These are phyloP conservation scores for Bipolaris sorokiniana DNA, from an alignment of 2,329 filamentous ascomycete genomes.

Conservation along the genomic window DNA sequence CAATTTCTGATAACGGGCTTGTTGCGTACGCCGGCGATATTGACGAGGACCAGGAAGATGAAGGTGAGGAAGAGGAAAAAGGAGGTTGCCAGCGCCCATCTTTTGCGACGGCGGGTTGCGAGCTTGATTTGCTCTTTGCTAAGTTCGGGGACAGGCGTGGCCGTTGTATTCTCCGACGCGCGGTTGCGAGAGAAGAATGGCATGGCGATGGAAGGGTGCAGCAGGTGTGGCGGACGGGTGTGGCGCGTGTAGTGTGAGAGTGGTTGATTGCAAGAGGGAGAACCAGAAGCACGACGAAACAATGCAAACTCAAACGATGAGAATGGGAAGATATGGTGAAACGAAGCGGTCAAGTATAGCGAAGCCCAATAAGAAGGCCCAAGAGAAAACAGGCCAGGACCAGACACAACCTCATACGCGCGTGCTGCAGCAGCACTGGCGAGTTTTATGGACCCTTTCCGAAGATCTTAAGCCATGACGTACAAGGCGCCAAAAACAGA, in stretches of 20 bases:
- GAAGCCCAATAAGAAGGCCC: not conserved
- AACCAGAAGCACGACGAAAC: not conserved
- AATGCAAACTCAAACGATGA: not conserved
- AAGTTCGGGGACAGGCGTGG: slow-evolving; percentile 32
- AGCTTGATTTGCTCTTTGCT: slow-evolving; percentile 48
- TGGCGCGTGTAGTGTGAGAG: not conserved
- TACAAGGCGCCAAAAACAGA: slow-evolving; percentile 18
- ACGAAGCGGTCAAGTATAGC: slow-evolving; percentile 5
- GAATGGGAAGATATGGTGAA: slow-evolving; percentile 2
- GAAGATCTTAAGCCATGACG: slow-evolving; percentile 32
- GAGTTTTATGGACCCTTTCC: slow-evolving; percentile 30
- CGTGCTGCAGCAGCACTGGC: slow-evolving; percentile 26
- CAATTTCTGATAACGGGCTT: slow-evolving; percentile 68
- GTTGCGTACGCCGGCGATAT: slow-evolving; percentile 75
- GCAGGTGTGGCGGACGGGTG: not conserved
- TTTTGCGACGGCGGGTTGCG: slow-evolving; percentile 58
- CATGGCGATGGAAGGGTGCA: slow-evolving; percentile 12
- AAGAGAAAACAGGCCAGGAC: slow-evolving; percentile 1
- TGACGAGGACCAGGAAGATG: slow-evolving; percentile 80
- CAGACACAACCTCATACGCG: slow-evolving; percentile 27
- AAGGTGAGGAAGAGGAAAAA: slow-evolving; percentile 75
- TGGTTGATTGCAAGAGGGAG: not conserved
- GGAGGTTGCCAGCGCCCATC: slow-evolving; percentile 69
- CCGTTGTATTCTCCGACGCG: slow-evolving; percentile 24
- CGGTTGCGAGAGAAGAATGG: slow-evolving; percentile 35